Evolutionary conservation across 805 yeast genomes (phyloP), one percentile per base, ranked within the genome.

Genomic region (Candida dendrica): DNA sequence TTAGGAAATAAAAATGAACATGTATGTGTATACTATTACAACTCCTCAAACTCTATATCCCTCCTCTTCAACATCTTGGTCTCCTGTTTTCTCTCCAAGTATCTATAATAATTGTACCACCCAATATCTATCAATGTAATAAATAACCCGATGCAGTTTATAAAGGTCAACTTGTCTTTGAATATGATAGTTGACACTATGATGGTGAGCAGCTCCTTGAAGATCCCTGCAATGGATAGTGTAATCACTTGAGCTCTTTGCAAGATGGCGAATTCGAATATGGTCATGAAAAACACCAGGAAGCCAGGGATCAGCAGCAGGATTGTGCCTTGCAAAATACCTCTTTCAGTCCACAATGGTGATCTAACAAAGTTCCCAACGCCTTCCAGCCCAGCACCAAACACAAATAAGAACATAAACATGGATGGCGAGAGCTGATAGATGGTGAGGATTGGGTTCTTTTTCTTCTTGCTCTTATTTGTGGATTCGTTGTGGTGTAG

Each of bases 121-220:
- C 77, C 65, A 24, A 93, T 90, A 53, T 93, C 95, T 3, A 71
- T 56, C 40, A 93, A 66, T 0, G 97, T 88, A 7, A 91, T 64
- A 0, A 73, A 48, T 54, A 93, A 71, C 0, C 98, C 98, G 8
- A 83, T 41, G 38, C 77, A 64, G 62, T 93, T 93, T 42, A 85
- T 60, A 16, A 72, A 55, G 7, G 84, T 77, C 39, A 93, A 68
- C 32, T 62, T 60, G 60, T 93, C 98, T 34, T 83, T 82, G 60
- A 88, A 86, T 2, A 90, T 69, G 5, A 87, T 47, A 27, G 74
- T 63, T 43, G 91, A 78, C 1, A 82, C 71, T 27, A 75, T 52
- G 32, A 93, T 88, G 0, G 98, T 93, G 37, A 90, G 66, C 14
- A 93, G 69, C 60, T 93, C 98, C 58, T 93, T 93, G 59, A 91